Evolutionary conservation across 495 filamentous ascomycete species (phyloP).

Genomic region (Aspergillus baeticus): DNA sequence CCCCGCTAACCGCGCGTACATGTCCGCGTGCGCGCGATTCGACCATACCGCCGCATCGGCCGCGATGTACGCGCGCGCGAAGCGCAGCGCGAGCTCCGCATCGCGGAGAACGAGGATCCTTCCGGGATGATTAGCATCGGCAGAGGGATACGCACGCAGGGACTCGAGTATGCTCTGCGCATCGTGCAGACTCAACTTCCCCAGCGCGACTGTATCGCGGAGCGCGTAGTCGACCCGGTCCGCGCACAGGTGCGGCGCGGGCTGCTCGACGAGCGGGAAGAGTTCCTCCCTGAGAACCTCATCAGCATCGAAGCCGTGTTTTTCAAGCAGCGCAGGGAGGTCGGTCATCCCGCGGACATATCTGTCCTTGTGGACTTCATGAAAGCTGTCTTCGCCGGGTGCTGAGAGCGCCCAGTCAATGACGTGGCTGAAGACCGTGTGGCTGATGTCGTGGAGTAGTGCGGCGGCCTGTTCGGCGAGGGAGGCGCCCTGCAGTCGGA

Average conservation of each 20-base stretch:
- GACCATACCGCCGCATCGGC: slow-evolving; percentile 39
- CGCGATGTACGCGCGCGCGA: slow-evolving; percentile 33
- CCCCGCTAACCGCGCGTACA: slow-evolving; percentile 32
- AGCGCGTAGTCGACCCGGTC: slow-evolving; percentile 45
- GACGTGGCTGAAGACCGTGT: slow-evolving; percentile 45
- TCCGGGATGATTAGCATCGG: slow-evolving; percentile 10
- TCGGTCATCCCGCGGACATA: slow-evolving; percentile 32
- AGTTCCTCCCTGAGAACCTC: slow-evolving; percentile 38
- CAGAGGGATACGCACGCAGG: slow-evolving; percentile 30
- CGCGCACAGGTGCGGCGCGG: slow-evolving; percentile 41
- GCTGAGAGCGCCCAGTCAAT: slow-evolving; percentile 39
- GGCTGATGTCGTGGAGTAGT: slow-evolving; percentile 43
- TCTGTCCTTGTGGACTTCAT: slow-evolving; percentile 42
- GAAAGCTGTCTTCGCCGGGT: slow-evolving; percentile 40
- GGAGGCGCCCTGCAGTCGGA: slow-evolving; percentile 36
- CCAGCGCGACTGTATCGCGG: slow-evolving; percentile 36
- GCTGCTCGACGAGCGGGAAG: slow-evolving; percentile 41
- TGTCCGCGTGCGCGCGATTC: slow-evolving; percentile 29
- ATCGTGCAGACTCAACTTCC: slow-evolving; percentile 29
- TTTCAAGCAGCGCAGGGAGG: slow-evolving; percentile 33
- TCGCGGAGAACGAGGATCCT: slow-evolving; percentile 37
- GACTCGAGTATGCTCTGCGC: slow-evolving; percentile 23
- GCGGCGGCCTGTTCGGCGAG: slow-evolving; percentile 43
- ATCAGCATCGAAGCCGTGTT: slow-evolving; percentile 24
- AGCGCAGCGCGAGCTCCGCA: slow-evolving; percentile 26